Evolutionary conservation across 2,329 filamentous ascomycete genomes (phyloP).

Genomic region (Volutella citrinella): DNA sequence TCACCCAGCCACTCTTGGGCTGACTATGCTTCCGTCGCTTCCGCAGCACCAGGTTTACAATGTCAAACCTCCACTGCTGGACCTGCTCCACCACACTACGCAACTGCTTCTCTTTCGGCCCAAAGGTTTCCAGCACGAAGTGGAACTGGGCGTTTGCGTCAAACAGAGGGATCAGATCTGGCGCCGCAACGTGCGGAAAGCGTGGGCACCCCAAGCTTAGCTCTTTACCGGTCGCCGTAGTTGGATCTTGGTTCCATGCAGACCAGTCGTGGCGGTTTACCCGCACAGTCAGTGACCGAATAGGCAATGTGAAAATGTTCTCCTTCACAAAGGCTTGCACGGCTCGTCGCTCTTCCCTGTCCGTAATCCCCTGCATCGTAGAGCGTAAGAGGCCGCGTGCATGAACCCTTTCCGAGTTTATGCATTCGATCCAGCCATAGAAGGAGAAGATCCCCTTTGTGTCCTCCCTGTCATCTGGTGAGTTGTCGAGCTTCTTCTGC

Average conservation of each 20-base stretch:
- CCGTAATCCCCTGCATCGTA: background rate
- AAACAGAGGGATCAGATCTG: no score
- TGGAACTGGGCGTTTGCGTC: background rate
- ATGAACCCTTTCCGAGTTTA: conserved; percentile 1
- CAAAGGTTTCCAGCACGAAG: conserved; percentile 5
- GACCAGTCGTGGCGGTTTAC: conserved; percentile 9
- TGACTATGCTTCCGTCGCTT: no score
- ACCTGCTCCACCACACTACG: conserved; percentile 1
- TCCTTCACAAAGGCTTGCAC: background rate
- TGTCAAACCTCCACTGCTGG: conserved; percentile 2
- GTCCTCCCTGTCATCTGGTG: background rate
- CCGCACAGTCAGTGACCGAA: background rate
- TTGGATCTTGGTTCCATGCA: conserved; percentile 3
- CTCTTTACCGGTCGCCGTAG: background rate
- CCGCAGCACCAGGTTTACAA: no score
- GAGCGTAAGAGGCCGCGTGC: background rate
- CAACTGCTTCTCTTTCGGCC: conserved; percentile 3
- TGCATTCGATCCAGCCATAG: conserved; percentile 2
- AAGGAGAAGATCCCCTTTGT: no score
- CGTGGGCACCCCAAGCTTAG: no score
- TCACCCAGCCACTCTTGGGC: no score
- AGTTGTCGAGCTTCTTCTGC: background rate
- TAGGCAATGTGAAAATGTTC: background rate
- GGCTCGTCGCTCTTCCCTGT: background rate
- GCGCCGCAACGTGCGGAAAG: no score